Evolutionary conservation across 2,329 filamentous ascomycete genomes (phyloP).

Genomic region (Colletotrichum gigasporum): DNA sequence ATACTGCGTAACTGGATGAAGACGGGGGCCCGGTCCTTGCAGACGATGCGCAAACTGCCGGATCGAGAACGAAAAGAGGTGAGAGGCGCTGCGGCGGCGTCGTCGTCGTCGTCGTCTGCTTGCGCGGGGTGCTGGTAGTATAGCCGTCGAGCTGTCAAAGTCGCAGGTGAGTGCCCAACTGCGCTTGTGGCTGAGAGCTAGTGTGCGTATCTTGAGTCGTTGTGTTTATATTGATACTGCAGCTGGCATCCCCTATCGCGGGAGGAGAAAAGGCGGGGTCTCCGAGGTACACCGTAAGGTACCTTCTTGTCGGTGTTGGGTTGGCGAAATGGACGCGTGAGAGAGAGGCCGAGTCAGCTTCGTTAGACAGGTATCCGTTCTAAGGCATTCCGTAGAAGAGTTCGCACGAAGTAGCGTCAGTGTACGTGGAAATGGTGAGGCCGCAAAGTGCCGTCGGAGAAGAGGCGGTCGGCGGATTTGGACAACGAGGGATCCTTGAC

Average conservation of each 20-base stretch:
- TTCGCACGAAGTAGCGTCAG: too few relatives aligned
- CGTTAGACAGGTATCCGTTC: not conserved
- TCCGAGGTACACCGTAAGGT: not conserved
- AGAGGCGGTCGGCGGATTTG: too few relatives aligned
- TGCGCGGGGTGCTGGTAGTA: not conserved
- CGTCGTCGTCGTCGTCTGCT: slow-evolving; percentile 10
- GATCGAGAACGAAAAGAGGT: slow-evolving; percentile 6
- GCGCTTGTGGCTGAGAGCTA: slow-evolving; percentile 26
- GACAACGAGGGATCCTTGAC: not conserved
- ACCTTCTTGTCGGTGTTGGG: not conserved
- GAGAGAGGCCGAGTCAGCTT: slow-evolving; percentile 3
- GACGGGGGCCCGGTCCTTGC: slow-evolving; percentile 7
- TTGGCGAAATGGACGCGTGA: not conserved
- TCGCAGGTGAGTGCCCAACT: slow-evolving; percentile 19
- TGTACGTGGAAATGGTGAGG: not conserved
- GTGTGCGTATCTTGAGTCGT: not conserved
- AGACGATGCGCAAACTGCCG: slow-evolving; percentile 21
- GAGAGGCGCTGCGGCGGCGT: not conserved
- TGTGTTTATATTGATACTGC: slow-evolving; percentile 6
- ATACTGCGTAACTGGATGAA: slow-evolving; percentile 14
- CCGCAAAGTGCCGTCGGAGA: not conserved
- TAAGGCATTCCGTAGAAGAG: too few relatives aligned
- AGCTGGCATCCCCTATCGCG: slow-evolving; percentile 4
- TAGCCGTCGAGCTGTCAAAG: slow-evolving; percentile 27
- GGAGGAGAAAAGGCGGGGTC: slow-evolving; percentile 6